Evolutionary conservation across 768 basidiomycete species (phyloP), one percentile per base, ranked within the genome.

Genomic region (Serendipita indica): DNA sequence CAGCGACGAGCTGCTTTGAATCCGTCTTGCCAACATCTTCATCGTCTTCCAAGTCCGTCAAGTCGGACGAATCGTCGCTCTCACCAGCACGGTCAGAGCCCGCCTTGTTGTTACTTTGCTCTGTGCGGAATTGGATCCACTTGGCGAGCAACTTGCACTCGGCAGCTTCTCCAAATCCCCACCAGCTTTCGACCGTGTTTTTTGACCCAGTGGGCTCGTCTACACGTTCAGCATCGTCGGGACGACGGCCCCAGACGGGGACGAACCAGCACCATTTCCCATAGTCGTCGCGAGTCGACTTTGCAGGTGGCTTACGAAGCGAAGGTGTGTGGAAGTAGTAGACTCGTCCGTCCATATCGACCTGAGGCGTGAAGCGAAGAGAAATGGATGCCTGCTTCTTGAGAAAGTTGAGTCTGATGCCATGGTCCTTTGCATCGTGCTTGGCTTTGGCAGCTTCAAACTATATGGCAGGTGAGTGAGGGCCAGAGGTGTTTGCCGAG

Each of bases 391-490:
- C 49, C 10, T 28, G 22, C 5, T 54, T 54, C 25, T 54, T 54
- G 49, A 54, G 7, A 33, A 22, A 54, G n/a, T 54, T 18, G 25
- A 54, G 32, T 30, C 32, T 54, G 32, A 54, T 27, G 10, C 22
- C 22, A 27, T 54, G 49, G 7, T 54, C 49, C 16, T 54, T 54
- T 4, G 25, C 32, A 33, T 54, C 49, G 32, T 54, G 49, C 49
- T 54, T 54, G 22, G 49, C 49, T 33, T 54, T 54, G 20, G 49
- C 49, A 4, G 49, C 49, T 28, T 54, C 49, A 18, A 54, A 54
- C 49, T 54, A 28, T 18, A 43, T n/a, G n/a, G n/a, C 18, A 43
- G 18, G 18, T 18, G 37, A 12, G 13, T 39, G 13, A 39, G 18
- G 37, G 18, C 37, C 13, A 39, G 37, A 39, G 45, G 2, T 2